Base-by-base conservation (phyloP, 129 eudicot species). In the Lactuca sativa region DNA sequence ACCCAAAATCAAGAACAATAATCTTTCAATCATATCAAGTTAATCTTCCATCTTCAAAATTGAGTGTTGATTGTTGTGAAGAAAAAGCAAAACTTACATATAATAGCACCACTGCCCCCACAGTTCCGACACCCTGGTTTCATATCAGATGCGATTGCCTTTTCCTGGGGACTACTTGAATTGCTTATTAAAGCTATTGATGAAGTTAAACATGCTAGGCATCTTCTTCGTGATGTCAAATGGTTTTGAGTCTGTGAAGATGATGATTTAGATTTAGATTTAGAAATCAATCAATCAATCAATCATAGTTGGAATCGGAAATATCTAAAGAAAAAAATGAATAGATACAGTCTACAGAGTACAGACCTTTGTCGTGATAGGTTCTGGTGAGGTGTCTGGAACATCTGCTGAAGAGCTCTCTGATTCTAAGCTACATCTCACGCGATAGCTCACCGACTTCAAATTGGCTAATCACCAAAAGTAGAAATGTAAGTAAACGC, bases 21-120 rank as follows among this genome's bases (percentile, higher is more conserved):
- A 40, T 56, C 66, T 56, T 56, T 25, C 11, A 16, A 31, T 56
- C 25, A 56, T 17, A 49, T 74, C 53, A 16, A 36, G 14, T 59
- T 6, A 34, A 58, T 60, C 58, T 14, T 17, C 30, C 47, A 58
- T 60, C 58, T 14, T 17, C 30, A 31, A 51, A 31, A 25, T 37
- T 4, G 44, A 53, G 72, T 52, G 55, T 34, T 67, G 3, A 53
- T 52, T 9, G 15, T 67, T 52, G 32, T 15, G 5, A 33, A 52
- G 12, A 34, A 60, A 21, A 16, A 21, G 30, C 0, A 7, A 77
- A 21, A 88, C 97, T 85, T 79, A 93, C 98, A 93, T 54, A 93
- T 89, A 21, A 93, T 72, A 66, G 98, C 98, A 69, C 98, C 98
- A 75, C 91, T 85, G 31, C 98, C 98, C 48, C 73, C 60, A 73